These are phyloP conservation scores for Lineolata rhizophorae DNA, from an alignment of 495 filamentous ascomycete species.

Conservation along the genomic window DNA sequence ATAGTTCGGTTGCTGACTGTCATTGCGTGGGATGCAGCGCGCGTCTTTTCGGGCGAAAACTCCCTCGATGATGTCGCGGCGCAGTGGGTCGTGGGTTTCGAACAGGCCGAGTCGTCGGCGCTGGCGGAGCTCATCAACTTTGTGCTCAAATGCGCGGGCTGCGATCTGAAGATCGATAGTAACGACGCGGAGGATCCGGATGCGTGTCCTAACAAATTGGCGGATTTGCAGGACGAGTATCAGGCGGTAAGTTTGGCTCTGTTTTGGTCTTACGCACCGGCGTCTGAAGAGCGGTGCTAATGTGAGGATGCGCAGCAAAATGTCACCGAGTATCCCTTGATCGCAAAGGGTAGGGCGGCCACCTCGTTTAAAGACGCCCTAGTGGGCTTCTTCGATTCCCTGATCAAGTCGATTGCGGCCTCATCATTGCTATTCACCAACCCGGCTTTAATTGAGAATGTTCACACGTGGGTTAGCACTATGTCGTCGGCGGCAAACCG, in stretches of 20 bases:
- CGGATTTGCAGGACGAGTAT: slow-evolving; percentile 63
- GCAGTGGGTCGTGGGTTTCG: slow-evolving; percentile 57
- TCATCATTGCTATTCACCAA: slow-evolving; percentile 57
- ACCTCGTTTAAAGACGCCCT: slow-evolving; percentile 53
- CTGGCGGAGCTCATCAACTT: slow-evolving; percentile 77
- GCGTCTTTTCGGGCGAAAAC: slow-evolving; percentile 56
- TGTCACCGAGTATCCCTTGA: slow-evolving; percentile 80
- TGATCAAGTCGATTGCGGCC: slow-evolving; percentile 54
- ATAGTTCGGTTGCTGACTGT: too few relatives aligned
- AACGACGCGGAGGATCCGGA: slow-evolving; percentile 78
- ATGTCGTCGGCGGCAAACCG: slow-evolving; percentile 68
- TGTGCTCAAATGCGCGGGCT: slow-evolving; percentile 62
- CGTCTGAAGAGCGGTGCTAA: too few relatives aligned
- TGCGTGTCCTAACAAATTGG: slow-evolving; percentile 41
- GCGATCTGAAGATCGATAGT: slow-evolving; percentile 43
- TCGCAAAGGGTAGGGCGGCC: slow-evolving; percentile 50
- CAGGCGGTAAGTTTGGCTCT: slow-evolving; percentile 28
- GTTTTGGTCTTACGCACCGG: too few relatives aligned
- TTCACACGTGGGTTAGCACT: slow-evolving; percentile 62
- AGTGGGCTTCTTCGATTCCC: slow-evolving; percentile 50
- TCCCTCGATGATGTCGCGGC: slow-evolving; percentile 53
- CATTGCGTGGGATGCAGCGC: too few relatives aligned
- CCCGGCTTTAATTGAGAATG: slow-evolving; percentile 53
- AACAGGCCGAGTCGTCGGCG: slow-evolving; percentile 38
- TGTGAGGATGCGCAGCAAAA: slow-evolving; percentile 31